Conservation (phyloP, 2,329 filamentous ascomycete species). For the Niveomyces coronatus region DNA sequence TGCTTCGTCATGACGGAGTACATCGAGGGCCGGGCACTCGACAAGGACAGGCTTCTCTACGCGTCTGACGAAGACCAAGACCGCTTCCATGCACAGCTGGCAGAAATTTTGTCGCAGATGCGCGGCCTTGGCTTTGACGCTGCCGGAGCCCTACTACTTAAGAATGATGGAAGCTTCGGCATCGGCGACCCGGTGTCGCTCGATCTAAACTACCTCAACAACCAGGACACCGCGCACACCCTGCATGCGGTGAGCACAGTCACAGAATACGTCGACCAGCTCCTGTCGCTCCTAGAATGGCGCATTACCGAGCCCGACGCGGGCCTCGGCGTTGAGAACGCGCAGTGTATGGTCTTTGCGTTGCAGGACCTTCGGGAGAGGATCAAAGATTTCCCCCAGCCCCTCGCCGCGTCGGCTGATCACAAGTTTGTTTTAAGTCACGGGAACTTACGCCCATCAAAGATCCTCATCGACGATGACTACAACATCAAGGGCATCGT, state of each 20-base stretch:
- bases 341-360: constrained; percentile 4
- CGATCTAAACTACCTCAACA: too few relatives aligned
- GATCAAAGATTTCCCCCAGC: not conserved
- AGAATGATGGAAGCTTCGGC: not conserved
- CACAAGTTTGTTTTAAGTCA: constrained; percentile 6
- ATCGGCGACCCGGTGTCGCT: not conserved
- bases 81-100: constrained; percentile 1
- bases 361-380: constrained; percentile 2
- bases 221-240: too few relatives aligned
- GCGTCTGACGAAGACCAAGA: not conserved
- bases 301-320: not conserved
- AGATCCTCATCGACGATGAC: constrained; percentile 7
- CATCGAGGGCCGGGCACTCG: not conserved
- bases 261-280: not conserved
- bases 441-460: constrained; percentile 7
- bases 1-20: constrained; percentile 5
- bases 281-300: not conserved
- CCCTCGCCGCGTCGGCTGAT: not conserved
- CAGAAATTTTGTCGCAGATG: constrained; percentile 4
- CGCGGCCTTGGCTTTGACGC: constrained; percentile 3
- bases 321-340: not conserved
- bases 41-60: not conserved
- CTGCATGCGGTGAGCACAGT: not conserved
- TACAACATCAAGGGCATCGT: constrained; percentile 8
- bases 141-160: not conserved